Base-by-base conservation (phyloP, 768 basidiomycete species). In the Tulasnella sp. region DNA sequence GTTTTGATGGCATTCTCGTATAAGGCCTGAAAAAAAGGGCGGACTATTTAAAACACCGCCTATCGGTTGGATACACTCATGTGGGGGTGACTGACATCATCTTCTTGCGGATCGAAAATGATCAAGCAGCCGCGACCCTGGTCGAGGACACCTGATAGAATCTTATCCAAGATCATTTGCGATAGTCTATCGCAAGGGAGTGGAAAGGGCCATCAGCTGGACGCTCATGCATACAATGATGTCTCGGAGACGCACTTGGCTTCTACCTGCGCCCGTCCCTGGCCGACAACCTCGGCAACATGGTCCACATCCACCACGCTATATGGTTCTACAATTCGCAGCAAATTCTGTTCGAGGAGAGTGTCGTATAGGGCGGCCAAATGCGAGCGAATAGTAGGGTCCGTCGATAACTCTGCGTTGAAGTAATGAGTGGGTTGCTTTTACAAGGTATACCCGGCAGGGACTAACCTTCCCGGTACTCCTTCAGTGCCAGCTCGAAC, bases 151-250 rank as follows among this genome's bases (percentile, higher is more conserved):
- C 94, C 94, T 62, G 90, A 80, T 63, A 98, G 80, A 1, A 93
- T 82, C 65, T 93, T 93, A 72, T 97, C 94, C 38, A 97, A 74
- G 62, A 98, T 99, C 94, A 99, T 98, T 69, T 99, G 94, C 29
- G 88, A 92, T 25, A 98, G 73, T 69, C 93, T 94, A n/a, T n/a
- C n/a, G n/a, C n/a, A n/a, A n/a, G n/a, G n/a, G 49, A 65, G 4
- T 2, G 10, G 30, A 30, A 17, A 15, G 21, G 11, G 30, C 15
- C 15, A 19, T 24, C n/a, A 56, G 12, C 19, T 2, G 24, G 57
- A 21, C 7, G 21, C 27, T 17, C 5, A 19, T 7, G 4, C 21
- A 10, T 9, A 27, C 7, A 50, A 38, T 53, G 7, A 29, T 27
- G 9, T 12, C 52, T 38, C 3, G 3, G 22, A 8, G 3, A 73